Evolutionary conservation across 31 red algal genomes (phyloP), one percentile per base, ranked within the genome.

Genomic region (Endocladia muricata): DNA sequence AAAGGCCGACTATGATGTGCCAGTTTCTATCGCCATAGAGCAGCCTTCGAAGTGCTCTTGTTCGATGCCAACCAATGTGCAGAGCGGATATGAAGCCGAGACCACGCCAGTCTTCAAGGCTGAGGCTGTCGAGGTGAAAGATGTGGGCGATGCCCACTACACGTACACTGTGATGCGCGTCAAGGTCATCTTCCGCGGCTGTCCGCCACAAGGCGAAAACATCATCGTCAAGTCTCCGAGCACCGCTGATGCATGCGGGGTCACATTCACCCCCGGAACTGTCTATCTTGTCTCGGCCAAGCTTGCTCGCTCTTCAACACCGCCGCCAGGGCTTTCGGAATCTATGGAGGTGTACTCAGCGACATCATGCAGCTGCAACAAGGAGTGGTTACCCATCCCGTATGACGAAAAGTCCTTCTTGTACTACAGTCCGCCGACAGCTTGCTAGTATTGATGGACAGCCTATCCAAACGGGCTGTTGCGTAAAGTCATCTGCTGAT

Each of bases 331-430:
- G 23, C 79, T 83, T 35, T 68, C 79, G 21, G 69, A 55, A 33
- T 74, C 67, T n/a, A 73, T 83, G 66, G 79, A 83, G 36, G 67
- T 41, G 23, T 83, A 83, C 68, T 73, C 68, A 6, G 79, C 79
- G 32, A 83, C 79, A 34, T 83, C 79, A 21, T 83, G 79, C 79
- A 65, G 79, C 32, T 83, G 74, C 79, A 83, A 83, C 67, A 72
- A 73, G 33, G 61, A 34, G 47, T 83, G 79, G 79, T 41, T 42
- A 1, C 51, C 49, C 22, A 73, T 67, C 55, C 79, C 79, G 28
- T 74, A 83, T 30, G 67, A 83, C 9, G 79, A 83, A 29, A 83
- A 83, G 39, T 52, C 66, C 31, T 83, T 73, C 56, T 40, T 83
- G 55, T 83, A 67, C 33, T 67, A 67, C 61, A 67, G 34, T 19